Evolutionary conservation across 2,329 filamentous ascomycete genomes (phyloP).

Genomic region (Myriosclerotinia curreyana): DNA sequence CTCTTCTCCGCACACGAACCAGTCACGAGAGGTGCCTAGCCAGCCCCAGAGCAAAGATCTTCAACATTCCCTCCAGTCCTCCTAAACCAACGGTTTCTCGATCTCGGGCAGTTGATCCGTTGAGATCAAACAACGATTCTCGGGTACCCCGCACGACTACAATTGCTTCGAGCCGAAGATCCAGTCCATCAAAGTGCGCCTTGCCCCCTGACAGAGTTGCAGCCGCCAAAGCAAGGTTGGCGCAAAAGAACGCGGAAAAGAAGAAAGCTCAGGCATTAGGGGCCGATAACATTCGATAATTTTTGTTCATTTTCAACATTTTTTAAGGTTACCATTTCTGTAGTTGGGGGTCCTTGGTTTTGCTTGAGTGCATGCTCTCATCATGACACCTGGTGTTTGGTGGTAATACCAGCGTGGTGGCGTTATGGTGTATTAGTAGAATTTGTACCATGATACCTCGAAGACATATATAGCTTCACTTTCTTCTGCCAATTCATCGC

Average conservation of each 20-base stretch:
- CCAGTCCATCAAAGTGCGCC: conserved; percentile 29
- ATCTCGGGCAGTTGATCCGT: conserved; percentile 25
- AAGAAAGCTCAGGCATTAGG: conserved; percentile 27
- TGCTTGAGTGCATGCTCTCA: conserved; percentile 12
- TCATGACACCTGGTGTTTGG: conserved; percentile 13
- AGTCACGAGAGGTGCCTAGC: conserved; percentile 27
- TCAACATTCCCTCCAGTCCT: conserved; percentile 36
- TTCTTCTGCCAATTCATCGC: not conserved
- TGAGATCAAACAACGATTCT: conserved; percentile 27
- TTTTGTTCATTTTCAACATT: not conserved
- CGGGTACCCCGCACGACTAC: conserved; percentile 15
- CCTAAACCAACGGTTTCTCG: conserved; percentile 31
- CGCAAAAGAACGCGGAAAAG: conserved; percentile 38
- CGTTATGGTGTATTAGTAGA: conserved; percentile 11
- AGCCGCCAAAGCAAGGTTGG: conserved; percentile 39
- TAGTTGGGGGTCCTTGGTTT: not conserved
- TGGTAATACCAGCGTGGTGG: conserved; percentile 14
- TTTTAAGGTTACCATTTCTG: not conserved
- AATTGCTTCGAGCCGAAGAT: conserved; percentile 28
- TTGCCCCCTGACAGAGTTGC: conserved; percentile 39
- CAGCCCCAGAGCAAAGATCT: conserved; percentile 36
- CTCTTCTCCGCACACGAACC: conserved; percentile 22
- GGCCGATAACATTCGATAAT: conserved; percentile 21
- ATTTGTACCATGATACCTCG: conserved; percentile 14
- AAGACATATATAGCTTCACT: conserved; percentile 15